These are phyloP conservation scores for Lactifluus hygrophoroides DNA, from an alignment of 768 basidiomycete species.

Conservation along the genomic window DNA sequence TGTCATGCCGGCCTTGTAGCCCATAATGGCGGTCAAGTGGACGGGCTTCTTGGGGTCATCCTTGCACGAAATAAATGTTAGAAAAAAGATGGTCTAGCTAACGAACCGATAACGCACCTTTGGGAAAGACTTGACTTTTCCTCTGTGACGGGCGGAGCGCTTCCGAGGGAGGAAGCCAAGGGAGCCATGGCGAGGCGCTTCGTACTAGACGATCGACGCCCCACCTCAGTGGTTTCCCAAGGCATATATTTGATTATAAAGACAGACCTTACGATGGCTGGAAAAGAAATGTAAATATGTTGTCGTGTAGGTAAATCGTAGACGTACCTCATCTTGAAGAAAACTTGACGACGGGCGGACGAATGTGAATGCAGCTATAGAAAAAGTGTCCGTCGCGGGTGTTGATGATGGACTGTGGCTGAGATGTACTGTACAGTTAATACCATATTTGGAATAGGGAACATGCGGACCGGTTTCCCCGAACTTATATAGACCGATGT, in stretches of 20 bases:
- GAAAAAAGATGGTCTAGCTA: background rate
- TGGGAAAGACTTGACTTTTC: slow-evolving; percentile 99
- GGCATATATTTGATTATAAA: slow-evolving; percentile 9
- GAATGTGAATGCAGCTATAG: too few relatives aligned
- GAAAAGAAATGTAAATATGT: slow-evolving; percentile 20
- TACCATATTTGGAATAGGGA: background rate
- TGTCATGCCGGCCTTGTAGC: slow-evolving; percentile 99
- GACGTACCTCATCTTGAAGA: slow-evolving; percentile 33
- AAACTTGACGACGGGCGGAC: slow-evolving; percentile 21
- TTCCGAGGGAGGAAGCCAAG: slow-evolving; percentile 97
- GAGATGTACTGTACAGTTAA: slow-evolving; percentile 20
- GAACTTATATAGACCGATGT: too few relatives aligned
- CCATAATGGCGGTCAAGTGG: slow-evolving; percentile 96
- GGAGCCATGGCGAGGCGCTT: slow-evolving; percentile 97
- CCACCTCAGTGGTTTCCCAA: slow-evolving; percentile 23
- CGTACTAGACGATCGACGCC: slow-evolving; percentile 53
- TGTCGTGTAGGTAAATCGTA: background rate
- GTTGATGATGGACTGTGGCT: slow-evolving; percentile 15
- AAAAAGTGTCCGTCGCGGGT: too few relatives aligned
- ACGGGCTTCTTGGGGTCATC: slow-evolving; percentile 99
- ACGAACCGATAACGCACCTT: slow-evolving; percentile 49
- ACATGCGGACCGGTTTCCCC: background rate
- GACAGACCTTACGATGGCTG: slow-evolving; percentile 81
- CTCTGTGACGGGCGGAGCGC: slow-evolving; percentile 93
- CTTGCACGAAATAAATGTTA: slow-evolving; percentile 34